These are phyloP conservation scores for Cinnamomum chago DNA, from an alignment of 164 flowering plant species.

Conservation along the genomic window DNA sequence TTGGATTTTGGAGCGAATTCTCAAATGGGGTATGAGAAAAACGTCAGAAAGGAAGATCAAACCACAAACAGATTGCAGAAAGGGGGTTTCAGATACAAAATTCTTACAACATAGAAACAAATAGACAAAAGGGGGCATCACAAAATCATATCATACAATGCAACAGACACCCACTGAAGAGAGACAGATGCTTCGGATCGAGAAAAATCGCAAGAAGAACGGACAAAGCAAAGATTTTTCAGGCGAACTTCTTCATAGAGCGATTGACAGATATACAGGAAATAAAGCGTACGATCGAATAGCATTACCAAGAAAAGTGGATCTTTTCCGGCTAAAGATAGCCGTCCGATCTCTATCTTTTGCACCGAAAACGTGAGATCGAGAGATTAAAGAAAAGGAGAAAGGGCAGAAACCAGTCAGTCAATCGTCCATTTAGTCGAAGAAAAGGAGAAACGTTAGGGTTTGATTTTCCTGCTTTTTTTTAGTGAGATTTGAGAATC, in stretches of 20 bases:
- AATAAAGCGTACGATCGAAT: neutral
- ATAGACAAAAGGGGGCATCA: slow-evolving; percentile 45
- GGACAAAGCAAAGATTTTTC: neutral
- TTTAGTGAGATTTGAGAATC: too few species aligned
- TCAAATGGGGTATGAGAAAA: slow-evolving; percentile 43
- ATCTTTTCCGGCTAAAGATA: slow-evolving; percentile 1
- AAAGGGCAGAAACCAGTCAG: neutral
- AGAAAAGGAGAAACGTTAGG: too few species aligned
- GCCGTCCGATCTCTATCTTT: slow-evolving; percentile 18
- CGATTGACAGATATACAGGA: slow-evolving; percentile 5
- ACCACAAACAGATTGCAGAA: slow-evolving; percentile 35
- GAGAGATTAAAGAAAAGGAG: neutral
- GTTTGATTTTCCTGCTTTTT: too few species aligned
- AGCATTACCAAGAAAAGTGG: slow-evolving; percentile 5
- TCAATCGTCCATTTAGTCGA: too few species aligned
- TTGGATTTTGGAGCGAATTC: slow-evolving; percentile 62
- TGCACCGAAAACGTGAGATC: slow-evolving; percentile 14
- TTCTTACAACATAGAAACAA: slow-evolving; percentile 23
- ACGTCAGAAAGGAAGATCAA: slow-evolving; percentile 40
- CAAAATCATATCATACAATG: slow-evolving; percentile 1
- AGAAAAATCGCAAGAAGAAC: neutral
- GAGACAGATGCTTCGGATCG: too few species aligned
- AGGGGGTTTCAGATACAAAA: slow-evolving; percentile 31
- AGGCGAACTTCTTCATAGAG: neutral
- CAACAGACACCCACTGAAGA: slow-evolving; percentile 3